Base-by-base conservation (phyloP, 2,329 filamentous ascomycete genomes). In the Harringtonia lauricola region DNA sequence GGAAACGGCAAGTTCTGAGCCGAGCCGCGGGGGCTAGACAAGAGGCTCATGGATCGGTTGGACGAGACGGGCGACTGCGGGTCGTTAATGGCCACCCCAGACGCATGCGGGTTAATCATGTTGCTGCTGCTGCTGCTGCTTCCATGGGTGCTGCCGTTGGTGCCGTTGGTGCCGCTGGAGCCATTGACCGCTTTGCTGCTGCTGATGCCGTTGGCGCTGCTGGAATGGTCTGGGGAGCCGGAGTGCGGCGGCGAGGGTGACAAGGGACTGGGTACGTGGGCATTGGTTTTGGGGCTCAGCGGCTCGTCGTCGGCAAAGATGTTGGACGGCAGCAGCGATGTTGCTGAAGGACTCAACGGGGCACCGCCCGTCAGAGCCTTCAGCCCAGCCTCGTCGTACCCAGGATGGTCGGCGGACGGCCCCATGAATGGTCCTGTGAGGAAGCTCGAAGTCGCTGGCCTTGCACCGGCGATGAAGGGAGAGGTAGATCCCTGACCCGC, bases 301-400 rank as follows among this genome's bases (percentile, higher is more conserved):
- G 68, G 64, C 15, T 81, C 79, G 33, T 80, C 70, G 39, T 81
- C 79, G 36, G 80, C 65, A 36, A 55, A 54, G 4, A 83, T 64
- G 47, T 75, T 77, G 1, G 84, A 83, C 1, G 86, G 86, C 15
- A 94, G 64, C 4, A 90, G 67, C 15, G 81, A 74, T 24, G 83
- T 79, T 2, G 85, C 86, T 4, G 83, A 83, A 2, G 86, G 86
- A 53, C 83, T 89, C 58, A 90, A 74, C 1, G 83, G 83, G 2
- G 82, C 84, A 24, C 76, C 79, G 17, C 70, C 73, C 3, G 72
- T 78, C 30, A 83, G 58, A 17, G 69, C 69, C 46, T 76, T 75
- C 5, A 81, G 63, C 17, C 83, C 79, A 2, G 76, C 72, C 28
- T 84, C 81, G 7, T 75, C 76, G 43, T 79, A 59, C 54, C 49